Percentiles rank a stretch among this genome's conserved stretches.
phyloP scores from a whole-genome alignment of 2,329 filamentous ascomycete species.

The Elsinoe ampelina region DNA sequence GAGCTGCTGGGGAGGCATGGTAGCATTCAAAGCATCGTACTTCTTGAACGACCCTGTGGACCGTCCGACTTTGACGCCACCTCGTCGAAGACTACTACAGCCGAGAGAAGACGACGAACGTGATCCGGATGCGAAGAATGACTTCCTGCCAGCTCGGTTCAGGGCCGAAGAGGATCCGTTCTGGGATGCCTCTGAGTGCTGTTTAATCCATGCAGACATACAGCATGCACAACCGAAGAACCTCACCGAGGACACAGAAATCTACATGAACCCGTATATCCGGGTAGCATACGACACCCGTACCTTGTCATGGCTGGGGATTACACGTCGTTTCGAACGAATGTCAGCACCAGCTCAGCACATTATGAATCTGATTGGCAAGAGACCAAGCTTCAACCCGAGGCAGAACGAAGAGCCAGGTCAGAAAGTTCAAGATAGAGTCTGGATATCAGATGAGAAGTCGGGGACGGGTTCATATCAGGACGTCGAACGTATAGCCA shows the following conservation, averaged over 20 bases:
- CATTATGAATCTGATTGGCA: conserved; percentile 45
- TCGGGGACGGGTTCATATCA: conserved; percentile 28
- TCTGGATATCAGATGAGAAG: conserved; percentile 40
- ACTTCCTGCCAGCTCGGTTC: conserved; percentile 34
- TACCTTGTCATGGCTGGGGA: conserved; percentile 49
- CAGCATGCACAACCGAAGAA: conserved; percentile 22
- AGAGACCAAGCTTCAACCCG: conserved; percentile 52
- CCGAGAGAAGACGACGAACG: background rate
- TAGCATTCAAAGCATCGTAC: conserved; percentile 53
- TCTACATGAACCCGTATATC: conserved; percentile 68
- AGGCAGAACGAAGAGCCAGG: conserved; percentile 52
- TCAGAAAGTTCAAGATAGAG: conserved; percentile 41
- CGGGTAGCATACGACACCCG: conserved; percentile 56
- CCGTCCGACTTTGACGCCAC: background rate
- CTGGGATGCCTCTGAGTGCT: conserved; percentile 42
- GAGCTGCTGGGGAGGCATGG: conserved; percentile 73
- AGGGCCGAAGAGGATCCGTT: conserved; percentile 34
- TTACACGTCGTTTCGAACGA: conserved; percentile 56
- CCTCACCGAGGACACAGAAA: conserved; percentile 40
- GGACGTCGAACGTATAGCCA: conserved; percentile 37
- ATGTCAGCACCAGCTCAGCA: conserved; percentile 52
- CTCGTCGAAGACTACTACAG: background rate
- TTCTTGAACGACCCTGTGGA: conserved; percentile 36
- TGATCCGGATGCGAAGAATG: background rate
- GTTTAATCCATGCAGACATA: conserved; percentile 40